These are phyloP conservation scores for Excoecaria agallocha DNA, from an alignment of 345 rosid genomes.

Conservation along the genomic window DNA sequence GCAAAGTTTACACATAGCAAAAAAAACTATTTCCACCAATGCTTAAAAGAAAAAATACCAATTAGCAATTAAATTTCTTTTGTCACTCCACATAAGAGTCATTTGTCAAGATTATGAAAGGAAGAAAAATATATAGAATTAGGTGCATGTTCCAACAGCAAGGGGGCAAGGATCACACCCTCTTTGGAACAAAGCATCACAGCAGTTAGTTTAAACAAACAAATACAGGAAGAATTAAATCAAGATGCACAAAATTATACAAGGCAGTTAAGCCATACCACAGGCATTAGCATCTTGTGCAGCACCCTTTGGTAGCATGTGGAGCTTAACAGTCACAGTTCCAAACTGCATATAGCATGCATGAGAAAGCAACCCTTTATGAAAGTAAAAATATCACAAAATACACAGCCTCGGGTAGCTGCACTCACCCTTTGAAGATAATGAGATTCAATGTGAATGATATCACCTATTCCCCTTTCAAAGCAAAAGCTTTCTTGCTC, in stretches of 20 bases:
- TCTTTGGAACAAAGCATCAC: not conserved
- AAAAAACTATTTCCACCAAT: not conserved
- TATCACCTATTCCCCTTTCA: slow-evolving; percentile 69
- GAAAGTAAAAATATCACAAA: not conserved
- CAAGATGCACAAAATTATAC: slow-evolving; percentile 1
- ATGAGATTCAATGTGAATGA: slow-evolving; percentile 53
- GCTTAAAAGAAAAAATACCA: not conserved
- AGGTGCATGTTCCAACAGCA: slow-evolving; percentile 2
- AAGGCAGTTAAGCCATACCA: slow-evolving; percentile 45
- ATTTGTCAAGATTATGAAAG: not conserved
- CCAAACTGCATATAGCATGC: slow-evolving; percentile 49
- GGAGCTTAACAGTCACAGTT: slow-evolving; percentile 51
- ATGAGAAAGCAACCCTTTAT: slow-evolving; percentile 16
- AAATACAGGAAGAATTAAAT: not conserved
- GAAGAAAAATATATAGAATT: not conserved
- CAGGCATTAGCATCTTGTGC: slow-evolving; percentile 29
- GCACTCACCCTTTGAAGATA: slow-evolving; percentile 62
- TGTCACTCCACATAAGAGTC: not conserved
- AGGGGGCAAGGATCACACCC: not conserved
- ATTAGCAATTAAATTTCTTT: not conserved
- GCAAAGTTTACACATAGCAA: not conserved
- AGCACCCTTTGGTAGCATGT: slow-evolving; percentile 41
- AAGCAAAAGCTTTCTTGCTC: slow-evolving; percentile 38
- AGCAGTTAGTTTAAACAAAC: not conserved
- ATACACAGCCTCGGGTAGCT: not conserved